These are phyloP conservation scores for Mucor plumbeus DNA, from an alignment of 371 early-diverging fungal genomes.

Conservation along the genomic window DNA sequence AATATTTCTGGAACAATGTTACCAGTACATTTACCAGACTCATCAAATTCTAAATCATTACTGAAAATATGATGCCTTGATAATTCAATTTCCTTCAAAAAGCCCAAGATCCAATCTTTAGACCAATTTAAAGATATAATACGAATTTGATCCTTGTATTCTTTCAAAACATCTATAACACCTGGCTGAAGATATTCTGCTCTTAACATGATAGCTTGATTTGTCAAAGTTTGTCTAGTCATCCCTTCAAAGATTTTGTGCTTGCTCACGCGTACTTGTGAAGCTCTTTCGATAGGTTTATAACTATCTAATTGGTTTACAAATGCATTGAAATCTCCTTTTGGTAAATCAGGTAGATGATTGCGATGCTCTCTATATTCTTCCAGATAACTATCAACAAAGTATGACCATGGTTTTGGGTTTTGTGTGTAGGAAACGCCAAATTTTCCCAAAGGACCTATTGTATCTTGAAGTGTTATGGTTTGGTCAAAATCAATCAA, in stretches of 20 bases:
- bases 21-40: conserved; percentile 30
- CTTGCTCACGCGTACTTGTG: conserved; percentile 34
- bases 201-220: conserved; percentile 14
- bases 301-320: conserved; percentile 28
- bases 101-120: conserved; percentile 53
- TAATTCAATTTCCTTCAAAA: conserved; percentile 22
- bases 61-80: conserved; percentile 30
- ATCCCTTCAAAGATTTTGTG: conserved; percentile 38
- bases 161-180: conserved; percentile 23
- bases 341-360: not conserved
- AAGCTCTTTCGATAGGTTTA: conserved; percentile 35
- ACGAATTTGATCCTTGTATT: conserved; percentile 15
- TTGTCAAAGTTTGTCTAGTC: conserved; percentile 22
- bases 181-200: conserved; percentile 21
- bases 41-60: conserved; percentile 41
- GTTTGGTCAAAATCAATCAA: conserved; percentile 56
- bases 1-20: conserved; percentile 33
- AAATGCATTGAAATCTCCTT: not conserved
- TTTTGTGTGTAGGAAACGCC: conserved; percentile 19
- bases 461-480: conserved; percentile 45
- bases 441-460: conserved; percentile 37
- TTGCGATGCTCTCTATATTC: conserved; percentile 34
- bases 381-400: conserved; percentile 38
- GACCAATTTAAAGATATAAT: conserved; percentile 54
- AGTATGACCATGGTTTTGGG: conserved; percentile 39